A percentile compares a stretch with the other conserved stretches of the same genome.
Conservation (phyloP, 1,139 yeast genomes). For the Pichia terricola region DNA sequence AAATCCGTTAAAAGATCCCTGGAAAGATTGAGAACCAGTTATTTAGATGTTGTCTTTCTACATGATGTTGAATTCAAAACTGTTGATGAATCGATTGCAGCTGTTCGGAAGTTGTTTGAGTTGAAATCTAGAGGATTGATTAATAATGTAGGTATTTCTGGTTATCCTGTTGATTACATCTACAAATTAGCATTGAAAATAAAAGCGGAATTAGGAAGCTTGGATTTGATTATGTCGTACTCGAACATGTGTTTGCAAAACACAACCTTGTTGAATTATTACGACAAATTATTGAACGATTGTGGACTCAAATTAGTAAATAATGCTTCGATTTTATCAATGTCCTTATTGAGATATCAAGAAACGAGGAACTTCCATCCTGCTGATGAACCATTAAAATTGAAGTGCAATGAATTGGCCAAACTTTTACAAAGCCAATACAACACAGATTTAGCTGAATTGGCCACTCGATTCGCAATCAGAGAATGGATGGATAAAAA, state of each 20-base stretch:
- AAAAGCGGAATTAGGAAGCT: constrained; percentile 33
- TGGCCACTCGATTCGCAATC: constrained; percentile 71
- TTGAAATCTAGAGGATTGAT: constrained; percentile 60
- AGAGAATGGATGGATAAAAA: constrained; percentile 40
- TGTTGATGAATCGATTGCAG: constrained; percentile 45
- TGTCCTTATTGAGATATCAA: constrained; percentile 70
- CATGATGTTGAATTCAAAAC: constrained; percentile 84
- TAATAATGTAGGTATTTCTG: constrained; percentile 67
- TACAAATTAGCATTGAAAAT: constrained; percentile 37
- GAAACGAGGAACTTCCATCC: constrained; percentile 77
- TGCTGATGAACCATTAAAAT: constrained; percentile 50
- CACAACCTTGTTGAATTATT: constrained; percentile 40
- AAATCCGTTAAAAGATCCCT: constrained; percentile 59
- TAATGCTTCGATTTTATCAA: constrained; percentile 80
- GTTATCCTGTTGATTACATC: constrained; percentile 73
- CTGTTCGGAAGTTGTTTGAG: constrained; percentile 47
- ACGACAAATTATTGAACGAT: constrained; percentile 39
- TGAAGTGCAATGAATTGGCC: constrained; percentile 48
- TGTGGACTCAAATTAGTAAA: constrained; percentile 50
- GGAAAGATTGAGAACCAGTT: constrained; percentile 50
- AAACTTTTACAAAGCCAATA: constrained; percentile 29
- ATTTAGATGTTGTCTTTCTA: constrained; percentile 72
- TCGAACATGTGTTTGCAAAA: constrained; percentile 81
- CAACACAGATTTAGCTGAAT: constrained; percentile 61
- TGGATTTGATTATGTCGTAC: constrained; percentile 74